Conservation (phyloP, 148 eudicot genomes). For the Hydrangea macrophylla region DNA sequence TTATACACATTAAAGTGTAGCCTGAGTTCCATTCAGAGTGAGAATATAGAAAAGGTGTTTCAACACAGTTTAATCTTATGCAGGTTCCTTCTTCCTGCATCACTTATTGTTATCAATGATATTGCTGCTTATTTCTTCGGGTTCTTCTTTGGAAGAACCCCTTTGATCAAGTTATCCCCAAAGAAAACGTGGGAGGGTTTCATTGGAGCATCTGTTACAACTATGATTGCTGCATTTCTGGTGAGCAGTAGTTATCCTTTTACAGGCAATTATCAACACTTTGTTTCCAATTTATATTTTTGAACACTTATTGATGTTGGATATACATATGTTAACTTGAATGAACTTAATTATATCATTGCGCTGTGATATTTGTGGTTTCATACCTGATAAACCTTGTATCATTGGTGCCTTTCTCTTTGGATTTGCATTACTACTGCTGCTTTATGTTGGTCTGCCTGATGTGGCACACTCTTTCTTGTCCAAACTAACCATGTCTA, state of each 20-base stretch:
- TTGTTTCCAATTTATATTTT: not conserved
- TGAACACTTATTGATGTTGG: too few species aligned
- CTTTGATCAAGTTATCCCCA: conserved; percentile 85
- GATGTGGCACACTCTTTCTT: not conserved
- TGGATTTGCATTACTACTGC: not conserved
- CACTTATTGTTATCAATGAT: conserved; percentile 88
- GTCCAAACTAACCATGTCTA: not conserved
- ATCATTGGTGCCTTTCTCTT: not conserved
- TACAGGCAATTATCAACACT: not conserved
- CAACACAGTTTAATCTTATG: conserved; percentile 13
- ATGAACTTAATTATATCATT: not conserved
- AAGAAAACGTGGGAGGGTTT: conserved; percentile 98
- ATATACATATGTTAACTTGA: not conserved
- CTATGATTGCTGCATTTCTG: conserved; percentile 78
- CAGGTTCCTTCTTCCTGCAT: conserved; percentile 99
- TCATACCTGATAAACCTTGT: not conserved
- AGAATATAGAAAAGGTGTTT: not conserved
- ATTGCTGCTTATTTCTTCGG: conserved; percentile 89
- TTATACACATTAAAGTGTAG: not conserved
- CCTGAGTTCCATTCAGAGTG: not conserved
- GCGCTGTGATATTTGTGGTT: not conserved
- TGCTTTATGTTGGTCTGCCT: not conserved
- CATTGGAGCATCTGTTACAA: conserved; percentile 83
- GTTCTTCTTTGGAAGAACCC: conserved; percentile 89
- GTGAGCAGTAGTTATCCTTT: conserved; percentile 32